Base-by-base conservation (phyloP, 768 basidiomycete genomes). In the Lactarius vividus region DNA sequence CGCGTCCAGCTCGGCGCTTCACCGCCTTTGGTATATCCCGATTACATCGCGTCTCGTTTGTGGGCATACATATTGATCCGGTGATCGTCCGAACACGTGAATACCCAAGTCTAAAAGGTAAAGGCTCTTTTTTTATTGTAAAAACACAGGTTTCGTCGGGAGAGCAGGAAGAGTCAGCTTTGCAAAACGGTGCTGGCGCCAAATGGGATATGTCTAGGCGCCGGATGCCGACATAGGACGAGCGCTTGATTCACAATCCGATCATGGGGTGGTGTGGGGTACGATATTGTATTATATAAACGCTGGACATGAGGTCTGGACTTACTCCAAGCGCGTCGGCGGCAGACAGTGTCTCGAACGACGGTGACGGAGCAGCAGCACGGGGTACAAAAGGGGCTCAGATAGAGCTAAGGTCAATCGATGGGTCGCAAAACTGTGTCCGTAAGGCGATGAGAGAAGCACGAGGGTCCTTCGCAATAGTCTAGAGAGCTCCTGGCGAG, bases 241-340 rank as follows among this genome's bases (percentile, higher is more conserved):
- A 33, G 60, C 60, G 56, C 60, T 62, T 53, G 49, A n/a, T 1
- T 13, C 44, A 52, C 31, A 55, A 39, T 49, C 65, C 56, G 61
- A 52, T 49, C 56, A 61, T 66, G 65, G 65, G 65, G 60, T 57
- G 57, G 35, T 66, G 65, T 53, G 65, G 65, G 65, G 65, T 62
- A 49, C 49, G 49, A 11, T 23, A 49, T 5, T 49, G 49, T 23
- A 26, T 49, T 23, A 9, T 15, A 65, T 53, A 54, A 52, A 61
- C 65, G 65, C 60, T 55, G 35, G 11, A n/a, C 20, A 33, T 39
- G 26, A 23, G 42, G 65, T 62, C 65, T 66, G 65, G 65, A 23
- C 65, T 66, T 57, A 31, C 18, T 15, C 39, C 35, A 18, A 39
- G 53, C 44, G 26, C 49, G 20, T n/a, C 56, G 39, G 55, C 31